These are phyloP conservation scores for Xylariaceae sp. DNA, from an alignment of 2,329 filamentous ascomycete species.

Conservation along the genomic window DNA sequence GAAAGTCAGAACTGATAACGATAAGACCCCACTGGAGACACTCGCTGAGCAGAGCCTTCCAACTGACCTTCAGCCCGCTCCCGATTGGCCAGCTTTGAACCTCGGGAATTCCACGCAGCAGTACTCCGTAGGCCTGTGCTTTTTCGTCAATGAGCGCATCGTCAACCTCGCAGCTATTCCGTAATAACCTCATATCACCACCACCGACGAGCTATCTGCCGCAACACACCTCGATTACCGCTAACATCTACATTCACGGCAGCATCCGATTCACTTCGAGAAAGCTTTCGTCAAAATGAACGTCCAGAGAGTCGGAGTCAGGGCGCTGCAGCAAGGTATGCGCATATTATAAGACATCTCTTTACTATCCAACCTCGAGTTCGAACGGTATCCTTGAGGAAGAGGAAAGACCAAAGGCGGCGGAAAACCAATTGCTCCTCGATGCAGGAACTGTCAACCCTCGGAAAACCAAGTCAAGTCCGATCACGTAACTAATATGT, in stretches of 20 bases:
- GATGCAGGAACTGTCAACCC: no score
- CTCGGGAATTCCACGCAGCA: no score
- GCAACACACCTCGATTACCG: neutral
- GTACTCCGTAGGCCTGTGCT: no score
- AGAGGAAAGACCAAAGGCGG: no score
- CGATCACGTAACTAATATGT: no score
- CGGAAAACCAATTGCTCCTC: no score
- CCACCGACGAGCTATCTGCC: neutral
- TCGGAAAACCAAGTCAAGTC: no score
- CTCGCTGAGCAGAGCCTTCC: neutral
- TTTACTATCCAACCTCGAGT: no score
- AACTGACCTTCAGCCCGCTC: constrained; percentile 15
- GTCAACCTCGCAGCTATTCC: constrained; percentile 12
- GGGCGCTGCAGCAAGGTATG: constrained; percentile 57
- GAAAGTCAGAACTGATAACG: neutral
- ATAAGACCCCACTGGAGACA: neutral
- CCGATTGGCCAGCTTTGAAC: constrained; percentile 21
- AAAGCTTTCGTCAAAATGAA: constrained; percentile 42
- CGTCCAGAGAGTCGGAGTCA: constrained; percentile 54
- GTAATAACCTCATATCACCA: neutral
- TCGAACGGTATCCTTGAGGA: neutral
- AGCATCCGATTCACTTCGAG: neutral
- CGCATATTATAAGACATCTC: constrained; percentile 1
- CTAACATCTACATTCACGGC: neutral
- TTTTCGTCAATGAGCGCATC: constrained; percentile 29